Conservation (phyloP, 768 basidiomycete species). For the Suillus spraguei region DNA sequence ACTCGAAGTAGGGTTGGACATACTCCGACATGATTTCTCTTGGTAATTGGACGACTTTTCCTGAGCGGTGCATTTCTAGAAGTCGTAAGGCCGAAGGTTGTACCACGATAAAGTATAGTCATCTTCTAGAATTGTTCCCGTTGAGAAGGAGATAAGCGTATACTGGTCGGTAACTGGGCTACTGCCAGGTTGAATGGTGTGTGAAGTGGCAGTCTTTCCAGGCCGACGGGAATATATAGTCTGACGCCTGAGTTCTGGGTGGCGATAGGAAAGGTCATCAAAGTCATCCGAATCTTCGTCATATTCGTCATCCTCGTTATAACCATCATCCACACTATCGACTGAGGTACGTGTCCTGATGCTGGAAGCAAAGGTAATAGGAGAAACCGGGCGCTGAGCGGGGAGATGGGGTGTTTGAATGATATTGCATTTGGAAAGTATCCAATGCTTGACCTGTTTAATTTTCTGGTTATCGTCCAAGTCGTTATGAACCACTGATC, state of each 20-base stretch:
- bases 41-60: constrained; percentile 45
- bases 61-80: constrained; percentile 62
- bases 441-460: constrained; percentile 61
- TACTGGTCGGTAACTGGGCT: constrained; percentile 39
- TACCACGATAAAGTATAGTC: constrained; percentile 61
- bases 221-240: constrained; percentile 15
- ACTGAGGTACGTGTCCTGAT: constrained; percentile 19
- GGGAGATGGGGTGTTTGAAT: constrained; percentile 31
- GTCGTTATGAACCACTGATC: constrained; percentile 81
- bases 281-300: constrained; percentile 28
- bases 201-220: constrained; percentile 9
- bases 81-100: constrained; percentile 58
- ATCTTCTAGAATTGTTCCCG: constrained; percentile 72
- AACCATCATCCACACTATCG: constrained; percentile 31
- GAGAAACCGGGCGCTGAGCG: constrained; percentile 55
- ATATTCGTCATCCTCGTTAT: constrained; percentile 36
- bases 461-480: constrained; percentile 62
- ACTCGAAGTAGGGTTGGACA: constrained; percentile 60
- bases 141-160: constrained; percentile 64
- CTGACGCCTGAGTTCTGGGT: constrained; percentile 7
- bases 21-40: constrained; percentile 45
- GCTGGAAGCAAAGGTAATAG: constrained; percentile 63
- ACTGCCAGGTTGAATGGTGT: constrained; percentile 12
- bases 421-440: constrained; percentile 59
- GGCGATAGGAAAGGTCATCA: constrained; percentile 18